phyloP scores from a whole-genome alignment of 2,329 filamentous ascomycete species.

The Calonectria fujianensis region DNA sequence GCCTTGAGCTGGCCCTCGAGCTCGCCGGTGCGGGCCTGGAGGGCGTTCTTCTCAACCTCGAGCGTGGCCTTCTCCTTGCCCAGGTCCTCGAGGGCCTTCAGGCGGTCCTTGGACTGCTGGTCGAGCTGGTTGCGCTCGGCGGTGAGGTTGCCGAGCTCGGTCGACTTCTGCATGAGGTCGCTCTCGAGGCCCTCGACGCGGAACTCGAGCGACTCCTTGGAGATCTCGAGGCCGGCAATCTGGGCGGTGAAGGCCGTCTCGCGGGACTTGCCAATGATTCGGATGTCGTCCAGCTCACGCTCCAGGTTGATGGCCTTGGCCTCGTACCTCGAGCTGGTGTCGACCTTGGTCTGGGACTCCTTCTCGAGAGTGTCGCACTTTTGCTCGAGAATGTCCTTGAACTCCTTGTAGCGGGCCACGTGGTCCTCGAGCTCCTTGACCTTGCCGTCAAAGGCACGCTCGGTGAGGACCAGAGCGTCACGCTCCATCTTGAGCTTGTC shows the following conservation, averaged over 20 bases:
- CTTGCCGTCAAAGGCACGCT: constrained; percentile 47
- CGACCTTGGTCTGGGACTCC: constrained; percentile 42
- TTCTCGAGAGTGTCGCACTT: constrained; percentile 55
- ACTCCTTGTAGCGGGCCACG: constrained; percentile 50
- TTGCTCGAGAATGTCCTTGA: constrained; percentile 52
- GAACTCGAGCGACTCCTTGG: constrained; percentile 54
- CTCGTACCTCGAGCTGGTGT: constrained; percentile 46
- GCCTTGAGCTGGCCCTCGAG: constrained; percentile 39
- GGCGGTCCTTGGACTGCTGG: constrained; percentile 44
- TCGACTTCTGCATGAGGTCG: constrained; percentile 51
- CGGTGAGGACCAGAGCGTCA: constrained; percentile 49
- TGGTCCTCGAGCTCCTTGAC: constrained; percentile 55
- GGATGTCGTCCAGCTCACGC: constrained; percentile 52
- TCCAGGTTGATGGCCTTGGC: constrained; percentile 55
- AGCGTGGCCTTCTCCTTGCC: constrained; percentile 36
- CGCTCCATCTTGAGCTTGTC: constrained; percentile 51
- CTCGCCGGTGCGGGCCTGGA: constrained; percentile 34
- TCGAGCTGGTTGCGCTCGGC: constrained; percentile 52
- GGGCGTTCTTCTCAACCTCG: constrained; percentile 36
- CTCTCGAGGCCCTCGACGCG: constrained; percentile 50
- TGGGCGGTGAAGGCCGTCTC: constrained; percentile 53
- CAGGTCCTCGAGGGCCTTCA: constrained; percentile 47
- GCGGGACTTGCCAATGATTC: constrained; percentile 52
- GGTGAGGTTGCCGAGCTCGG: constrained; percentile 50
- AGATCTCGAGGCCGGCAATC: constrained; percentile 54